Evolutionary conservation across 139 green algal species (phyloP), one percentile per base, ranked within the genome.

Genomic region (Chlamydomonas asymmetrica): DNA sequence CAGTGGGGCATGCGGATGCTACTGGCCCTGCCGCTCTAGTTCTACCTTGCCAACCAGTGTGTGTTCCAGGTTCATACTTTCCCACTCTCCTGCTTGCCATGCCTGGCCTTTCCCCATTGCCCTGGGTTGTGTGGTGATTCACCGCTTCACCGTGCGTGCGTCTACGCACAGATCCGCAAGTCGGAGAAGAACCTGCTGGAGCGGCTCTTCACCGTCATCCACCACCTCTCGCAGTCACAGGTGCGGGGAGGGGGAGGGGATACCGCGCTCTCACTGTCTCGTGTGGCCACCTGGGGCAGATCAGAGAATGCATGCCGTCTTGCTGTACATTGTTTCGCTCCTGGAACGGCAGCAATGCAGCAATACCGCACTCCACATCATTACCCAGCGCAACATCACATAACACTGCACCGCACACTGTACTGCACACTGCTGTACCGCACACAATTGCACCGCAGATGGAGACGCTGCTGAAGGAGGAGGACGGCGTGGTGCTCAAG

Each of bases 161-260:
- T 45, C 31, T 23, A 67, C 31, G 16, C 38, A 18, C 79, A 85
- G 80, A 83, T 86, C 61, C 80, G 80, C 75, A 87, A 88, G 82
- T 80, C 74, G 4, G 82, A 90, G 82, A 90, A 88, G 75, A 87
- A 87, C 78, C 78, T 90, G 74, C 80, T 90, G 38, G 84, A 90
- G 76, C 80, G 81, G 57, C 80, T 90, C 20, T 90, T 90, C 76
- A 79, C 67, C 5, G 76, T 84, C n/a, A 83, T 87, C 68, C 81
- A 87, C 66, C 67, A 83, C 73, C 68, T 87, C 29, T 73, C 81
- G 40, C 48, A n/a, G n/a, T n/a, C n/a, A n/a, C n/a, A n/a, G n/a
- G n/a, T n/a, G n/a, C n/a, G n/a, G n/a, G n/a, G n/a, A n/a, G n/a
- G n/a, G n/a, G n/a, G n/a, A n/a, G n/a, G n/a, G n/a, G n/a, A n/a